Evolutionary conservation across 768 basidiomycete genomes (phyloP).

Genomic region (Russula vinacea): DNA sequence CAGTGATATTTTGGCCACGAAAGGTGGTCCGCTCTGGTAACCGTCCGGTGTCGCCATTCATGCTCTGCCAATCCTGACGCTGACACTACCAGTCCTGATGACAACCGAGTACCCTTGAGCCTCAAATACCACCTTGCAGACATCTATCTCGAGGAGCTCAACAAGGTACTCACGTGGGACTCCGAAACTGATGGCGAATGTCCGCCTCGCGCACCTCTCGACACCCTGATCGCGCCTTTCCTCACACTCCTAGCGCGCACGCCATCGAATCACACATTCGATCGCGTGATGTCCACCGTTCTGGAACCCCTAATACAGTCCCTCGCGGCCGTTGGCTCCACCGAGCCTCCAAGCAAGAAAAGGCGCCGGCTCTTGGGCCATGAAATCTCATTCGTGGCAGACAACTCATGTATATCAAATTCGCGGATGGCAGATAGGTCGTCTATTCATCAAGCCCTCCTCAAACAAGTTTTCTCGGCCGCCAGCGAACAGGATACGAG

Average conservation of each 20-base stretch:
- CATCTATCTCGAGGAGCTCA: slow-evolving; percentile 85
- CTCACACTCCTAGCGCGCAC: slow-evolving; percentile 68
- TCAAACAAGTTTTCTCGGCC: slow-evolving; percentile 64
- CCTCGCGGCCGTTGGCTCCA: slow-evolving; percentile 40
- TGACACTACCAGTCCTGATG: slow-evolving; percentile 50
- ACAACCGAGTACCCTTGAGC: slow-evolving; percentile 70
- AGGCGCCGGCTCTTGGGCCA: slow-evolving; percentile 44
- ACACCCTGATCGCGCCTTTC: slow-evolving; percentile 65
- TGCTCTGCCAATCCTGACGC: not conserved
- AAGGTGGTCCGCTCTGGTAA: slow-evolving; percentile 85
- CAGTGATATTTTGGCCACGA: slow-evolving; percentile 58
- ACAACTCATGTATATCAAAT: slow-evolving; percentile 52
- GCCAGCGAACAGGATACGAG: slow-evolving; percentile 73
- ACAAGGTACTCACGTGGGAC: slow-evolving; percentile 50
- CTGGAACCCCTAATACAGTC: slow-evolving; percentile 66
- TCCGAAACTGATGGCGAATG: slow-evolving; percentile 30
- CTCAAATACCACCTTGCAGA: slow-evolving; percentile 85
- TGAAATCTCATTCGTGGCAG: slow-evolving; percentile 46
- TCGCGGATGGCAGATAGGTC: slow-evolving; percentile 38
- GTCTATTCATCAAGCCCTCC: slow-evolving; percentile 51
- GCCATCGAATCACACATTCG: slow-evolving; percentile 58
- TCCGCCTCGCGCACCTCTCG: slow-evolving; percentile 46
- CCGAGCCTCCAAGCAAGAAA: slow-evolving; percentile 45
- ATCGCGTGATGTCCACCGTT: slow-evolving; percentile 65
- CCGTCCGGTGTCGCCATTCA: not conserved